Conservation (phyloP, 1,139 yeast species). For the Pichia sp. region DNA sequence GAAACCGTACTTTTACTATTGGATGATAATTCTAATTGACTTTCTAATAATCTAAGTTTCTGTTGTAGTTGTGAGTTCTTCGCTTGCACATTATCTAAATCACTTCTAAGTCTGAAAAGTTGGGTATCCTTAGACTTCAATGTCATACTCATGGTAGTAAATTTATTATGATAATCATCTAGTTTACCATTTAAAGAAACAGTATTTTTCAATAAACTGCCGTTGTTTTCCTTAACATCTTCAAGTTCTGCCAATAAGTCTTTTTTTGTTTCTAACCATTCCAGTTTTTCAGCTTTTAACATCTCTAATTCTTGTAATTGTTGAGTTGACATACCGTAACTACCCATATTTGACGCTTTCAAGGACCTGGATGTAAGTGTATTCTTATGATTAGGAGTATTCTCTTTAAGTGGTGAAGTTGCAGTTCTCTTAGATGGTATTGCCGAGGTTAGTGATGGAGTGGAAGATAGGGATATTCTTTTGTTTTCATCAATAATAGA, state of each 20-base stretch:
- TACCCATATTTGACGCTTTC: conserved; percentile 21
- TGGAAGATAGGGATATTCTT: not conserved
- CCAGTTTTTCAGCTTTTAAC: conserved; percentile 46
- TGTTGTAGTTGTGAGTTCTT: conserved; percentile 46
- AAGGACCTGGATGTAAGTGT: conserved; percentile 31
- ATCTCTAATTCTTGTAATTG: conserved; percentile 46
- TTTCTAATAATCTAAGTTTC: conserved; percentile 12
- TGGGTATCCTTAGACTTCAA: conserved; percentile 65
- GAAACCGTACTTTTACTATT: not conserved
- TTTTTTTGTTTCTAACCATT: conserved; percentile 45
- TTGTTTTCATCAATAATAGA: not conserved
- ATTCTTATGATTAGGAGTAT: conserved; percentile 21
- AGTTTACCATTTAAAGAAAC: conserved; percentile 33
- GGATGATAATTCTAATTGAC: conserved; percentile 3
- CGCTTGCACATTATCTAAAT: conserved; percentile 48
- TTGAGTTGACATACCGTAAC: conserved; percentile 22
- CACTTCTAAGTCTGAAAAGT: conserved; percentile 51
- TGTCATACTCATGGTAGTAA: conserved; percentile 45
- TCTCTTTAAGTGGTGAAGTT: conserved; percentile 56
- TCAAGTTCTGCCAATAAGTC: conserved; percentile 36
- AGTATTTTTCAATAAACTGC: conserved; percentile 40
- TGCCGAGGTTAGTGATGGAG: conserved; percentile 15
- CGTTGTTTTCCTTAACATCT: conserved; percentile 41
- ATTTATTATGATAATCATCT: conserved; percentile 42
- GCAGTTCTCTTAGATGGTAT: conserved; percentile 63